A percentile compares a stretch with the other conserved stretches of the same genome.
Conservation (phyloP, 441 rosid species). For the Erodium texanum region DNA sequence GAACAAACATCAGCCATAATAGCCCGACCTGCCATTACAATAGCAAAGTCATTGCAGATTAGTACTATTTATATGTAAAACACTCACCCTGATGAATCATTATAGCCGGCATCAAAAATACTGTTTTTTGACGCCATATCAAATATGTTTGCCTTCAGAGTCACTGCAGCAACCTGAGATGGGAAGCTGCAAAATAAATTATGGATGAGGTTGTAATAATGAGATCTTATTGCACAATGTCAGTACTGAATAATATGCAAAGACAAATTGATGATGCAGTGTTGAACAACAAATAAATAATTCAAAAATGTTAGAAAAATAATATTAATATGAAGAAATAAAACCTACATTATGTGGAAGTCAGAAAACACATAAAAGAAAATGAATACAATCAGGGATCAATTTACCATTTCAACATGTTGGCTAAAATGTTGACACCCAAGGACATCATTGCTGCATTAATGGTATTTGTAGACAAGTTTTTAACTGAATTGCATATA, state of each 20-base stretch:
- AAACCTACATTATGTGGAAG: slow-evolving; percentile 3
- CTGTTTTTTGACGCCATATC: slow-evolving; percentile 45
- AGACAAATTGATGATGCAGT: background rate
- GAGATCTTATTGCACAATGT: background rate
- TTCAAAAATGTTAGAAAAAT: slow-evolving; percentile 10
- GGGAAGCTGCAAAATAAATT: slow-evolving; percentile 46
- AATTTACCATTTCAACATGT: slow-evolving; percentile 68
- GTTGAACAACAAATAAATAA: background rate
- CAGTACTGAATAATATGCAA: background rate
- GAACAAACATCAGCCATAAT: background rate
- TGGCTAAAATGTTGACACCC: slow-evolving; percentile 64
- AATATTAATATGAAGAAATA: background rate
- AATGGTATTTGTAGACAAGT: slow-evolving; percentile 41
- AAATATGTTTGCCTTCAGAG: slow-evolving; percentile 55
- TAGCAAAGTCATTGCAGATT: slow-evolving; percentile 10
- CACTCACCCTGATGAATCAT: slow-evolving; percentile 53
- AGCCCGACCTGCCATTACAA: slow-evolving; percentile 7
- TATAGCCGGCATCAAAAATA: slow-evolving; percentile 32
- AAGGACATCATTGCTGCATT: slow-evolving; percentile 65
- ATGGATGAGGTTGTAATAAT: slow-evolving; percentile 5
- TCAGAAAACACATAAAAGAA: background rate
- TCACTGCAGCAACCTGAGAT: slow-evolving; percentile 51
- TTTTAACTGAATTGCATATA: slow-evolving; percentile 55
- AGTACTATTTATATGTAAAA: slow-evolving; percentile 6
- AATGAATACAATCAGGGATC: slow-evolving; percentile 5